These are phyloP conservation scores for Pseudopediastrum boryanum DNA, from an alignment of 139 green algal species.

Conservation along the genomic window DNA sequence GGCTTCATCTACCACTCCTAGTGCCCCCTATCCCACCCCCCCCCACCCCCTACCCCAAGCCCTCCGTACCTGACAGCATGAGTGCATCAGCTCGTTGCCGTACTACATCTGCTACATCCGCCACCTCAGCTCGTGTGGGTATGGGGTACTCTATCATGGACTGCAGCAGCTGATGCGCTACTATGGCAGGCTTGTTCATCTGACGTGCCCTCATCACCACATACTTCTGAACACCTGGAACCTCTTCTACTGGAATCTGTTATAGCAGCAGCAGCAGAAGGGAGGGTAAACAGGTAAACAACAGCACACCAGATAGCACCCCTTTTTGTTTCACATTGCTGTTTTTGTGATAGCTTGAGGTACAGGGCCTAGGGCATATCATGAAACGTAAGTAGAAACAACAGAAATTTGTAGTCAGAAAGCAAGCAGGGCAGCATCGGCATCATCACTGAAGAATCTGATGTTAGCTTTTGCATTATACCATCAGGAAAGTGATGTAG, in stretches of 20 bases:
- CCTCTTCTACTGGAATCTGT: constrained; percentile 81
- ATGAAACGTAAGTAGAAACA: no score
- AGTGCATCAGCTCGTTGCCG: constrained; percentile 83
- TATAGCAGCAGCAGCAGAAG: constrained; percentile 48
- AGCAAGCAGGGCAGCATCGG: no score
- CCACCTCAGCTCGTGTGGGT: constrained; percentile 84
- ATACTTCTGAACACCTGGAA: constrained; percentile 83
- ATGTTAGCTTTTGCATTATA: no score
- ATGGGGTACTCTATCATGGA: constrained; percentile 84
- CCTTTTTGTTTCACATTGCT: neutral
- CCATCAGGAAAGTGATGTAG: no score
- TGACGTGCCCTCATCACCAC: constrained; percentile 66
- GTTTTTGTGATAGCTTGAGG: no score
- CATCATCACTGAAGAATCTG: no score
- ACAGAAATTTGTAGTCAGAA: no score
- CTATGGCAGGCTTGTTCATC: constrained; percentile 81
- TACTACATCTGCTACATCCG: constrained; percentile 84
- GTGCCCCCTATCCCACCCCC: no score
- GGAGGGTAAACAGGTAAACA: neutral
- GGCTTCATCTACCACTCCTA: no score
- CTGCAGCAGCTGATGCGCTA: constrained; percentile 83
- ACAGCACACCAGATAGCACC: no score
- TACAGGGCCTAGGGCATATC: no score
- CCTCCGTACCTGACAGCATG: constrained; percentile 73
- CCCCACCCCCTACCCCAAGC: neutral